Base-by-base conservation (phyloP, 129 eudicot species). In the Pseudognaphalium luteoalbum region DNA sequence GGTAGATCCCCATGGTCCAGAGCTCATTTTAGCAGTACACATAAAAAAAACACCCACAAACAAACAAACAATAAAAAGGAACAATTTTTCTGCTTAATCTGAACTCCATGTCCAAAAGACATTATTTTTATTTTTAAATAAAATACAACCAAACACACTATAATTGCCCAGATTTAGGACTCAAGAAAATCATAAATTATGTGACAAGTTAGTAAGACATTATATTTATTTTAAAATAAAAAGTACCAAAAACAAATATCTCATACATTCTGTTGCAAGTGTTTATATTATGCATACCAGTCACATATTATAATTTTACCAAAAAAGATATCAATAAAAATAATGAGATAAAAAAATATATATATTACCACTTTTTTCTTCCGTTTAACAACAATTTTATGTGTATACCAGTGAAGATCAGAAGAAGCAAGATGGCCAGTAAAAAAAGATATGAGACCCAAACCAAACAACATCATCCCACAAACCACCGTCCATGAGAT, bases 381-480 rank as follows among this genome's bases (percentile, higher is more conserved):
- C 88, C 88, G 80, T 83, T 75, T 88, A 47, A 47, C 88, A 28
- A 85, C 90, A 58, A 89, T 59, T 9, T 88, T 42, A 78, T 88
- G 92, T 25, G 97, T 85, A 82, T 83, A 88, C 89, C 92, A 78
- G 33, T 93, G 97, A 69, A 88, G 86, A 90, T 93, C 89, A 82
- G 96, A 86, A 57, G 81, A 65, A 65, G 70, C 98, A 71, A 90
- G 73, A 81, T 93, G 91, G 15, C 97, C 97, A 28, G 90, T 84
- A 57, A 90, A 83, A 74, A 93, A 77, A 0, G 96, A 93, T 17
- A 93, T 68, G 78, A 93, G 83, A 17, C 97, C 97, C 58, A 93
- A 68, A 14, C 73, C 86, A 84, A 93, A 93, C 60, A 93, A 57
- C 97, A 93, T 71, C 75, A 85, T 34, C 66, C 96, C 98, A 81